Conservation (phyloP, 441 rosid species). For the Jatropha multifida region DNA sequence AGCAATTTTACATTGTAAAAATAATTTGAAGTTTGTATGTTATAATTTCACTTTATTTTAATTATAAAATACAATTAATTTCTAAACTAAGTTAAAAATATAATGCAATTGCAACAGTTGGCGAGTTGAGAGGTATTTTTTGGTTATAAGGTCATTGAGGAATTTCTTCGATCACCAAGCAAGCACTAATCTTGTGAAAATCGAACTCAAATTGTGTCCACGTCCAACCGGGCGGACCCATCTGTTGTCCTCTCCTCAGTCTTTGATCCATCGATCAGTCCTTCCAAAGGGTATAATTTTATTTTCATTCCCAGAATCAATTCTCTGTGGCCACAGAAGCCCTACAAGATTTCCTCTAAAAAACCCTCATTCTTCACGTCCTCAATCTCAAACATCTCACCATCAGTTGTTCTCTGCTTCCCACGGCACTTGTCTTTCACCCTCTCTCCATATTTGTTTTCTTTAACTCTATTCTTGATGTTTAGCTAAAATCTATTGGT, state of each 20-base stretch:
- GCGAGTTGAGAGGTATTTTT: too few relatives aligned
- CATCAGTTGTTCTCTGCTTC: background rate
- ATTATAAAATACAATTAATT: too few relatives aligned
- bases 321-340: conserved; percentile 33
- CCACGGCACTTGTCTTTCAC: background rate
- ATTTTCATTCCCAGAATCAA: conserved; percentile 18
- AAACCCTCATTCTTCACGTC: background rate
- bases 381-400: conserved; percentile 16
- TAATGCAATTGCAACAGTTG: too few relatives aligned
- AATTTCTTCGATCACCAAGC: background rate
- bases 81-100: too few relatives aligned
- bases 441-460: background rate
- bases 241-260: background rate
- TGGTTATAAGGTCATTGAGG: background rate
- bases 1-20: too few relatives aligned
- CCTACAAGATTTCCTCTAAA: conserved; percentile 24
- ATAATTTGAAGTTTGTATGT: too few relatives aligned
- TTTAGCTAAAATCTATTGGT: conserved; percentile 6
- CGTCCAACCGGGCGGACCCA: background rate
- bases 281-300: conserved; percentile 7
- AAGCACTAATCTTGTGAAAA: background rate
- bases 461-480: background rate
- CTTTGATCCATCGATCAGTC: conserved; percentile 2
- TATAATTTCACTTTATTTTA: too few relatives aligned
- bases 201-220: background rate